These are phyloP conservation scores for Capsicum baccatum DNA, from an alignment of 257 asterid genomes.

Conservation along the genomic window DNA sequence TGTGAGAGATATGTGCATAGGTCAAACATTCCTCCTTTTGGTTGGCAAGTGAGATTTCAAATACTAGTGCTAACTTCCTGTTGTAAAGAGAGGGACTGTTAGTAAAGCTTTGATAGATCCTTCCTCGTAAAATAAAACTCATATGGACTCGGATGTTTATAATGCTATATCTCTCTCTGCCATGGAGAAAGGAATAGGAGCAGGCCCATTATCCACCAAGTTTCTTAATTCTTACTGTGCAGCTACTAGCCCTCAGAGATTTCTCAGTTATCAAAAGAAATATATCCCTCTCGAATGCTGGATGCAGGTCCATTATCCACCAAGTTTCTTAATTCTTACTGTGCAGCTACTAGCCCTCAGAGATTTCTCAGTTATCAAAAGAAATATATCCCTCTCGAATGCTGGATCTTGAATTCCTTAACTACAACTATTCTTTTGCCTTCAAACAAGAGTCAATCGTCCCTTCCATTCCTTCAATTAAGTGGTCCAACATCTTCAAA, in stretches of 20 bases:
- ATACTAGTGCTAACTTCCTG: background rate
- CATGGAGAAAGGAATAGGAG: background rate
- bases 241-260: background rate
- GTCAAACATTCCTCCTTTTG: background rate
- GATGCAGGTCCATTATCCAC: background rate
- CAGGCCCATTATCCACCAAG: background rate
- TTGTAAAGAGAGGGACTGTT: background rate
- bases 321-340: background rate
- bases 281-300: background rate
- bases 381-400: background rate
- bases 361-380: background rate
- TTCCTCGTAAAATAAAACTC: background rate
- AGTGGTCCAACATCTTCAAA: background rate
- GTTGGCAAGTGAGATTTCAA: conserved; percentile 2
- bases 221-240: background rate
- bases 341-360: background rate
- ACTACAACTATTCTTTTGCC: background rate
- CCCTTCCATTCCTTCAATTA: background rate
- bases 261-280: background rate
- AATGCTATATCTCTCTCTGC: conserved; percentile 2
- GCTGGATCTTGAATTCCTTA: background rate
- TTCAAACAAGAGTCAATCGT: background rate
- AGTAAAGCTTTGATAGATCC: background rate
- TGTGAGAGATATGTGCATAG: background rate
- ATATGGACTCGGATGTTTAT: background rate